Evolutionary conservation across 2,329 filamentous ascomycete species (phyloP), one percentile per base, ranked within the genome.

Genomic region (Penicillium sp.): DNA sequence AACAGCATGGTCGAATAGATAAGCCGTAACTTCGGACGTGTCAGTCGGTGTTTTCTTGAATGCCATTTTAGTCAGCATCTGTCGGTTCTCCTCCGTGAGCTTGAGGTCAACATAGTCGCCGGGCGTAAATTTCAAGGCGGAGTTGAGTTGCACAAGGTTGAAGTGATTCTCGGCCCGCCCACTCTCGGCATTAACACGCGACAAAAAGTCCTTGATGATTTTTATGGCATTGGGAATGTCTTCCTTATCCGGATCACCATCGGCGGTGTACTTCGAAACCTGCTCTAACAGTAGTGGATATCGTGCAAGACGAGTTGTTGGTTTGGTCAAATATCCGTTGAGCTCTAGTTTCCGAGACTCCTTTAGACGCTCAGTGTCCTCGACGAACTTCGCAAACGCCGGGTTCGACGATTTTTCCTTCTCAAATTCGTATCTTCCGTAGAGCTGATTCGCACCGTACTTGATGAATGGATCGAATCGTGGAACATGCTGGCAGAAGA

Each of bases 101-200:
- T 96, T 96, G 64, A 99, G 82, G 75, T 99, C 95, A 52, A 98
- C 93, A 72, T 90, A 91, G 73, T 97, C 94, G 65, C 92, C 92
- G 1, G 91, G 90, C 47, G 90, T 87, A 84, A 96, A 99, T 66
- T 94, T 92, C 66, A 99, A 86, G 70, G 96, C 91, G 69, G 95
- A 89, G 74, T 97, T 95, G 35, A 99, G 85, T 69, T 93, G 91
- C 76, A 94, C 90, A 61, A 99, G 82, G 75, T 98, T 98, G 84
- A 97, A 98, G 56, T 95, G 90, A 75, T 99, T 99, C 78, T 99
- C 95, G 0, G 95, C 93, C 81, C 96, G 97, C 70, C 95, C 95
- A 68, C 93, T 97, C 77, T 98, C 95, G 15, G 91, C 86, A 73
- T 99, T 99, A 73, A 99, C 95, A 66, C 91, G 87, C 56, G 88